These are phyloP conservation scores for Epithemia pelagica DNA, from an alignment of 108 stramenopile species.

Conservation along the genomic window DNA sequence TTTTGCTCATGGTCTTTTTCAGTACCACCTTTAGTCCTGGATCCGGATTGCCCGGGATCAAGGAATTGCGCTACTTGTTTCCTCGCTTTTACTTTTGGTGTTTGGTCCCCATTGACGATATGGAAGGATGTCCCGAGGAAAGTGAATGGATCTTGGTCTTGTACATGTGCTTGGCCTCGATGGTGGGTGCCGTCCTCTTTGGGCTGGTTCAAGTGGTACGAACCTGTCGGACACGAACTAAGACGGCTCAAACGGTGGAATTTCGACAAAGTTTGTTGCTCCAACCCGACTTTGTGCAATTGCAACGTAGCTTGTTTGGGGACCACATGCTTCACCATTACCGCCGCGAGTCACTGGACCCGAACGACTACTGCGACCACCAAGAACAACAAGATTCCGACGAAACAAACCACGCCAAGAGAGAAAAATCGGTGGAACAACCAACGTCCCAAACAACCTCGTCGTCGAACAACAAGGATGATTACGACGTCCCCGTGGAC, in stretches of 20 bases:
- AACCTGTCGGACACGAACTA: not conserved
- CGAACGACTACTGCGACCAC: too few relatives aligned
- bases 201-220: conserved; percentile 6
- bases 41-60: conserved; percentile 44
- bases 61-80: conserved; percentile 52
- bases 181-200: conserved; percentile 36
- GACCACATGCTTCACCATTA: too few relatives aligned
- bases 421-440: too few relatives aligned
- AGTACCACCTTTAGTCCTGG: conserved; percentile 58
- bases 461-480: too few relatives aligned
- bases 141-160: conserved; percentile 28
- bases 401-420: too few relatives aligned
- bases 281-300: too few relatives aligned
- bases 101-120: conserved; percentile 43
- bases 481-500: too few relatives aligned
- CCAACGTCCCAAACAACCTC: too few relatives aligned
- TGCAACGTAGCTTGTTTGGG: too few relatives aligned
- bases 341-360: too few relatives aligned
- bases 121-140: conserved; percentile 58
- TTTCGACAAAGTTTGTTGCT: conserved; percentile 2
- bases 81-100: conserved; percentile 64
- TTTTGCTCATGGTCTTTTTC: conserved; percentile 65
- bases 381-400: too few relatives aligned
- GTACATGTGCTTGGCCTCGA: conserved; percentile 33
- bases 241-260: not conserved